A percentile compares a stretch with the other conserved stretches of the same genome.
Evolutionary conservation across 1,284 basidiomycete genomes (phyloP).

Genomic region (Crepidotus sp.): DNA sequence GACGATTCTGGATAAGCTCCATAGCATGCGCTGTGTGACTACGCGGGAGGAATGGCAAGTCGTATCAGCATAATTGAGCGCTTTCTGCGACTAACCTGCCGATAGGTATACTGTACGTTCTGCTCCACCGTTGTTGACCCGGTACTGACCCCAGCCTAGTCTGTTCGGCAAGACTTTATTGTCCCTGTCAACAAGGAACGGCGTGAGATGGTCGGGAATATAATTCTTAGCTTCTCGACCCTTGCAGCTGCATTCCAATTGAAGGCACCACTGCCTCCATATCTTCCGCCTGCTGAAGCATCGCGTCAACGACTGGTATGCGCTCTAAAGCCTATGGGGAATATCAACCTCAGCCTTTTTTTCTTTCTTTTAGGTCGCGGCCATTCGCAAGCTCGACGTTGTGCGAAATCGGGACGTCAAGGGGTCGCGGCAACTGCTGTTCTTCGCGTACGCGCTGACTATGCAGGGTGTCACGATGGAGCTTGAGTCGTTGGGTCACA

Average conservation of each 20-base stretch:
- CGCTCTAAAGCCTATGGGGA: neutral
- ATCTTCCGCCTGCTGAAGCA: slow-evolving; percentile 85
- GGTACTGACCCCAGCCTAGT: slow-evolving; percentile 31
- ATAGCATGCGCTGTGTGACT: slow-evolving; percentile 93
- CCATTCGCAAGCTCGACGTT: slow-evolving; percentile 77
- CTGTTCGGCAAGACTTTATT: slow-evolving; percentile 78
- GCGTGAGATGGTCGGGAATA: slow-evolving; percentile 89
- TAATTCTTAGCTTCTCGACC: slow-evolving; percentile 86
- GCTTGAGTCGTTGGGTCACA: slow-evolving; percentile 71
- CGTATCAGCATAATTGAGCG: neutral
- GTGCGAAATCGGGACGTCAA: slow-evolving; percentile 70
- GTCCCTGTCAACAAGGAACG: slow-evolving; percentile 81
- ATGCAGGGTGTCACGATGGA: slow-evolving; percentile 90
- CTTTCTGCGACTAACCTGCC: neutral
- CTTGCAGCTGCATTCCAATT: slow-evolving; percentile 81
- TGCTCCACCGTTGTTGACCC: neutral
- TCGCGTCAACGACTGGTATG: slow-evolving; percentile 71
- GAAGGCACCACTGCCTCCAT: slow-evolving; percentile 89
- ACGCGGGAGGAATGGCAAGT: slow-evolving; percentile 79
- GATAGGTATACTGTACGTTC: slow-evolving; percentile 47
- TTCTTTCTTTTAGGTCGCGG: slow-evolving; percentile 46
- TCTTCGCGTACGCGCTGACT: slow-evolving; percentile 88
- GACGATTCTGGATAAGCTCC: slow-evolving; percentile 81
- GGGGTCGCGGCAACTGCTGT: slow-evolving; percentile 77
- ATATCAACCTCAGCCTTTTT: neutral